Evolutionary conservation across 2,329 filamentous ascomycete species (phyloP), one percentile per base, ranked within the genome.

Genomic region (Thelonectria rubi): DNA sequence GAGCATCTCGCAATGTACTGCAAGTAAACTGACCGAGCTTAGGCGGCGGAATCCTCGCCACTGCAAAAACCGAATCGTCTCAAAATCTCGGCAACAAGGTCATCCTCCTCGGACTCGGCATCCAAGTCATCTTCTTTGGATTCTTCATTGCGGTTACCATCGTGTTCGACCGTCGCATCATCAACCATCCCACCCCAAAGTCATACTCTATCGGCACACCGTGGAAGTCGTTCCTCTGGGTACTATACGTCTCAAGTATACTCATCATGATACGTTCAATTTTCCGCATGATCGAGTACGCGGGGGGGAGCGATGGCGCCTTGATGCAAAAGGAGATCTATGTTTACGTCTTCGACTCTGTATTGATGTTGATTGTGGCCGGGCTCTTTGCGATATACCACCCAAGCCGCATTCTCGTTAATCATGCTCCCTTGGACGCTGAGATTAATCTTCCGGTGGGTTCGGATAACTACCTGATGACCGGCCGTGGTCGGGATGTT

Each of bases 51-150:
- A 47, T 37, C 17, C 79, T 18, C 71, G 74, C 7, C 84, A 82
- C 11, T 2, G 24, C 17, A 15, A 24, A 40, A 10, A 18, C 20
- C 10, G 15, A 42, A 34, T 34, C 30, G 10, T 24, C 47, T 18
- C 21, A 55, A 12, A 42, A 64, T 12, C 66, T 70, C 1, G 81
- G 80, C 26, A 72, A 81, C 52, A 76, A 78, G 4, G 72, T 86
- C 42, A 80, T 86, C 15, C 72, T 86, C 12, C 79, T 66, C 2
- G 84, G 85, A 6, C 73, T 88, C 1, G 72, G 80, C 9, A 69
- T 86, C 3, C 85, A 88, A 65, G 76, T 87, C 12, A 43, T 83
- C n/a, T 79, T 82, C 57, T 86, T 87, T 57, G 75, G 76, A 3
- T 72, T 85, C 43, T 87, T 87, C 65, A 73, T 85, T n/a, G 50